Percentiles rank a stretch among this genome's conserved stretches.
phyloP scores from a whole-genome alignment of 495 filamentous ascomycete species.

The Aspergillus kassunensis region DNA sequence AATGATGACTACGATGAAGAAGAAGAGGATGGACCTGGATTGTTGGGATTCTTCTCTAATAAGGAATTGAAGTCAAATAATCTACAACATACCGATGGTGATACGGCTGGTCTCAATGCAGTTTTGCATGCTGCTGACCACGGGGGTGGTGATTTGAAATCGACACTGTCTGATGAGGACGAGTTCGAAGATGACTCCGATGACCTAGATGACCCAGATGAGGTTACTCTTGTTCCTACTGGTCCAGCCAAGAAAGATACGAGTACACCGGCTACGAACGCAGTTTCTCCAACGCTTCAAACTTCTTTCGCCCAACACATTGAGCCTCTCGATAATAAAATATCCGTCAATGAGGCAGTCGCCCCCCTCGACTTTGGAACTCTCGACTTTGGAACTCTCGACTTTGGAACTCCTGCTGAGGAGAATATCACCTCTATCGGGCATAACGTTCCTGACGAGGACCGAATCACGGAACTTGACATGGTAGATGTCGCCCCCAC shows the following conservation, averaged over 20 bases:
- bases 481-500: constrained; percentile 6
- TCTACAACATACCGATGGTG: constrained; percentile 25
- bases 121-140: background rate
- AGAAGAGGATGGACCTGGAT: constrained; percentile 52
- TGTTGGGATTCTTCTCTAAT: constrained; percentile 64
- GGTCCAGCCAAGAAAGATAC: constrained; percentile 19
- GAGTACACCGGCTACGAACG: background rate
- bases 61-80: constrained; percentile 30
- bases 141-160: constrained; percentile 17
- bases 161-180: constrained; percentile 19
- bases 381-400: too few relatives aligned
- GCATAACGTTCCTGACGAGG: background rate
- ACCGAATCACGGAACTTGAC: background rate
- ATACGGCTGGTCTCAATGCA: constrained; percentile 6
- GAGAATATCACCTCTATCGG: constrained; percentile 15
- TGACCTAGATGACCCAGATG: constrained; percentile 42
- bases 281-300: background rate
- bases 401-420: background rate
- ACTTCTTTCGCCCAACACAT: constrained; percentile 13
- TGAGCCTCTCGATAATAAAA: background rate
- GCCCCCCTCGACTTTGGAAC: too few relatives aligned
- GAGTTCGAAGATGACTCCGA: constrained; percentile 26
- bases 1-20: constrained; percentile 49
- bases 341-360: background rate
- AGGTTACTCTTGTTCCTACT: constrained; percentile 47